Evolutionary conservation across 202 grass and related monocot species (phyloP).

Genomic region (Digitaria exilis): DNA sequence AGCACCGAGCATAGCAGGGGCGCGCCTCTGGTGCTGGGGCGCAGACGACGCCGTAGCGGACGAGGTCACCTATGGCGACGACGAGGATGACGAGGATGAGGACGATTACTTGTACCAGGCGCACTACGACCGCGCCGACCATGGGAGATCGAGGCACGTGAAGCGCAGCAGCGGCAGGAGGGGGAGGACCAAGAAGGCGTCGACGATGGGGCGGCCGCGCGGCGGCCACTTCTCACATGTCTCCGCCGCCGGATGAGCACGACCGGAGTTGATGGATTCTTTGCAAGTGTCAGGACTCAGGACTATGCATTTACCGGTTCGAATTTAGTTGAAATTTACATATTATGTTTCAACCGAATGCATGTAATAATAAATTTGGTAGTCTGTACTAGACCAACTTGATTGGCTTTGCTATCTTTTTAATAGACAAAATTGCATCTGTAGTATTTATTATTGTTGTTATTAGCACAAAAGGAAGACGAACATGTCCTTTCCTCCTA

Average conservation of each 20-base stretch:
- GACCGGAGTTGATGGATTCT: too few relatives aligned
- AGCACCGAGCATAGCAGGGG: not conserved
- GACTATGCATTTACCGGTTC: not conserved
- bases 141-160: not conserved
- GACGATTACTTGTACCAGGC: not conserved
- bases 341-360: not conserved
- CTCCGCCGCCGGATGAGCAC: too few relatives aligned
- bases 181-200: constrained; percentile 20
- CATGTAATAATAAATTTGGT: not conserved
- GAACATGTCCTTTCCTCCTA: too few relatives aligned
- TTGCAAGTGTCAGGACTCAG: too few relatives aligned
- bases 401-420: not conserved
- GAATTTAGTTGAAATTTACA: not conserved
- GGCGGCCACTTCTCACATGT: not conserved
- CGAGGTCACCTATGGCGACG: not conserved
- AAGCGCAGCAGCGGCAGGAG: constrained; percentile 28
- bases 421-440: not conserved
- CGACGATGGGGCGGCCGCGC: not conserved
- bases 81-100: not conserved
- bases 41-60: not conserved
- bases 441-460: not conserved
- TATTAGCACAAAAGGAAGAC: too few relatives aligned
- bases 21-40: not conserved
- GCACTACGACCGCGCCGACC: constrained; percentile 13
- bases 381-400: not conserved